Base-by-base conservation (phyloP, 768 basidiomycete species). In the Phaeolepiota aurea region DNA sequence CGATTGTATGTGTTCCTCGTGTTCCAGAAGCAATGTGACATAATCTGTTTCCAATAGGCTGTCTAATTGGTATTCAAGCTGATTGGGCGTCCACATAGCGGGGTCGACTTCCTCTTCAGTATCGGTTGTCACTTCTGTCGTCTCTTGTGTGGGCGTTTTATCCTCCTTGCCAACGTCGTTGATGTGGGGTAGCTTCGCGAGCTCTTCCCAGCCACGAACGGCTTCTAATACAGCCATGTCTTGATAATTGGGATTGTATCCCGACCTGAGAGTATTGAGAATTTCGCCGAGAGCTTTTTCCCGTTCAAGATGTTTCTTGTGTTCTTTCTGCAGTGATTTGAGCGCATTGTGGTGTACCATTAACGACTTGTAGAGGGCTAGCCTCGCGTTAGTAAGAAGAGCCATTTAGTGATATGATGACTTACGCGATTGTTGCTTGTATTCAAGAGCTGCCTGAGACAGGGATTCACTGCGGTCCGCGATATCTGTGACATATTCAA, bases 181-280 rank as follows among this genome's bases (percentile, higher is more conserved):
- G 54, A 85, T 81, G 42, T 83, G 83, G 1, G 80, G 80, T 14
- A 86, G 60, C 1, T 74, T 73, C 10, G 82, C 79, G 5, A 80
- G 69, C 32, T 72, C 79, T 55, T 91, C 87, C 82, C 88, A 98
- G 11, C 92, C 93, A 35, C 91, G 80, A 12, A 97, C 92, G 13
- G 94, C 93, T 50, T 94, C 93, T 20, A 96, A 76, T 36, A 98
- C 94, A 2, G 91, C 92, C 94, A 99, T 98, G 56, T 99, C 94
- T 57, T 97, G 93, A 62, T 97, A 97, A 59, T 99, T 99, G 12
- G 94, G 94, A 58, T 99, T 99, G 65, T 96, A 97, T 3, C 84
- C 82, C 7, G 77, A 74, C 15, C 88, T 75, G 9, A 99, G 75
- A 20, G 80, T 68, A 43, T 80, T 74, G 4, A 99, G 73, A 38